Conservation (phyloP, 148 eudicot genomes). For the Pharnaceum exiguum region DNA sequence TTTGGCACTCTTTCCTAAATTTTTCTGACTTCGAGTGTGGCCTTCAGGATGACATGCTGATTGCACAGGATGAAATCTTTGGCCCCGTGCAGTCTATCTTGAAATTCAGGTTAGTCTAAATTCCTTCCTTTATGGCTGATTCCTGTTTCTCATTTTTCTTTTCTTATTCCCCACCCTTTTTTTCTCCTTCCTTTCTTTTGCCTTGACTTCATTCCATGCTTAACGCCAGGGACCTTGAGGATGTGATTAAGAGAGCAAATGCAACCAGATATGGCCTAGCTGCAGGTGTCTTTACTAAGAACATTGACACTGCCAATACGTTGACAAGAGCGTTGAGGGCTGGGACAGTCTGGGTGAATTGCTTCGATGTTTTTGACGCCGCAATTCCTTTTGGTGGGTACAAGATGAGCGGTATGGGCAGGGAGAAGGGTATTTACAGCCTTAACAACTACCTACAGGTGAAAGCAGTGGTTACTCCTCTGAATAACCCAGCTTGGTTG, state of each 20-base stretch:
- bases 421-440: conserved; percentile 87
- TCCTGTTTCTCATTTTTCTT: not conserved
- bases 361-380: conserved; percentile 85
- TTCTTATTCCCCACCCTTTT: not conserved
- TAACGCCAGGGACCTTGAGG: conserved; percentile 52
- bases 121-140: not conserved
- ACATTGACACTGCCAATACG: conserved; percentile 79
- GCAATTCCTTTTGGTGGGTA: conserved; percentile 93
- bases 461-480: conserved; percentile 78
- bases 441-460: conserved; percentile 80
- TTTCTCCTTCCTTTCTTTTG: not conserved
- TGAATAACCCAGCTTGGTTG: conserved; percentile 84
- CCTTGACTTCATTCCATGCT: not conserved
- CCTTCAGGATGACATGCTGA: conserved; percentile 79
- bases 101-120: conserved; percentile 67
- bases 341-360: conserved; percentile 93
- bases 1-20: no score
- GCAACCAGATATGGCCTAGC: conserved; percentile 71
- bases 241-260: conserved; percentile 82
- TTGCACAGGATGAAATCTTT: conserved; percentile 89
- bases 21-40: not conserved
- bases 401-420: conserved; percentile 92
- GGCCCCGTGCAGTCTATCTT: conserved; percentile 92
- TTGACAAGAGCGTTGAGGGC: conserved; percentile 65
- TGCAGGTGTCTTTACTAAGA: conserved; percentile 78